These are phyloP conservation scores for Cladosporium sp. DNA, from an alignment of 2,329 filamentous ascomycete genomes.

Conservation along the genomic window DNA sequence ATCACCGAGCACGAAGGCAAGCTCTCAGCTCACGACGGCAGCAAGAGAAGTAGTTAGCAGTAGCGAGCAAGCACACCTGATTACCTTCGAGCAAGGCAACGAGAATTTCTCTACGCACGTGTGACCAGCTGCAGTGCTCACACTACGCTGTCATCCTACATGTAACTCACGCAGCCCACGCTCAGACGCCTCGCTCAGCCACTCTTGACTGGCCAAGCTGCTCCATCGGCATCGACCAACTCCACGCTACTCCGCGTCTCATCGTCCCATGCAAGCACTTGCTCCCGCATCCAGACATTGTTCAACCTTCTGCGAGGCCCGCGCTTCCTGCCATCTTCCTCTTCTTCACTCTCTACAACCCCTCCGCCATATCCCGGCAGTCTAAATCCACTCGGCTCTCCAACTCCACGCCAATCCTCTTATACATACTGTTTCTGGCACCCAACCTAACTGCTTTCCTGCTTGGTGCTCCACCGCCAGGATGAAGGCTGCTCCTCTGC, in stretches of 20 bases:
- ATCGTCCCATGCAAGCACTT: constrained; percentile 7
- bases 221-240: neutral
- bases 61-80: neutral
- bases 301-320: neutral
- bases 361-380: neutral
- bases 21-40: constrained; percentile 7
- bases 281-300: constrained; percentile 9
- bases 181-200: neutral
- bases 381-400: neutral
- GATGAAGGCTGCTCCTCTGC: constrained; percentile 95
- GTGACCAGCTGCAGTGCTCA: neutral
- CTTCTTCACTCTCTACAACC: neutral
- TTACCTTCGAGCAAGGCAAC: neutral
- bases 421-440: neutral
- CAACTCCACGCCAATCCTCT: neutral
- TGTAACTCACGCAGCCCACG: neutral
- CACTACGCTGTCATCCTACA: neutral
- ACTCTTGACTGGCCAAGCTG: neutral
- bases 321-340: neutral
- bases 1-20: neutral
- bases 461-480: constrained; percentile 14
- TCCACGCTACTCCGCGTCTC: constrained; percentile 8
- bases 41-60: neutral
- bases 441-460: neutral
- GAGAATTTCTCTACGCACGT: neutral